Evolutionary conservation across 1,284 basidiomycete species (phyloP).

Genomic region (Xerocomus nothofagi): DNA sequence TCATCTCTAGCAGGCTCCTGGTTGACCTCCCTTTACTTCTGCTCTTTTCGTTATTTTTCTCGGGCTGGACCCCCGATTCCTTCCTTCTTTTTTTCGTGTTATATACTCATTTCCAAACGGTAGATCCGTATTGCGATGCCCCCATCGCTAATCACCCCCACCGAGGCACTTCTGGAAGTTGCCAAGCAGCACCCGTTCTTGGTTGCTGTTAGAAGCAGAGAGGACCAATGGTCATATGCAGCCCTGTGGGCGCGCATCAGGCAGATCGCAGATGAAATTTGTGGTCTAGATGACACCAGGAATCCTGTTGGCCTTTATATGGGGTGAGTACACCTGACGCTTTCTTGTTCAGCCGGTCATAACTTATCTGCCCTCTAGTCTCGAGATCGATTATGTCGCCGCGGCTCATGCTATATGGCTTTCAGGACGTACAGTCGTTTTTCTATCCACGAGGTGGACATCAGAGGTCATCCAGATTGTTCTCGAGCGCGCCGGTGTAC

Average conservation of each 20-base stretch:
- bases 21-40: slow-evolving; percentile 13
- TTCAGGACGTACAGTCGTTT: slow-evolving; percentile 30
- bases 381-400: slow-evolving; percentile 31
- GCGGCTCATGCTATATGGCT: slow-evolving; percentile 34
- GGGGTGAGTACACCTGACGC: slow-evolving; percentile 8
- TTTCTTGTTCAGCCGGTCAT: not conserved
- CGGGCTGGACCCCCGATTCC: slow-evolving; percentile 21
- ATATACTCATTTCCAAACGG: not conserved
- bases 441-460: slow-evolving; percentile 27
- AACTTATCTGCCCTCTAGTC: slow-evolving; percentile 13
- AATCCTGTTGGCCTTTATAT: slow-evolving; percentile 29
- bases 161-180: slow-evolving; percentile 33
- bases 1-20: slow-evolving; percentile 3
- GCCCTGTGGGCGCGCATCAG: slow-evolving; percentile 31
- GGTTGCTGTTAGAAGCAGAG: slow-evolving; percentile 21
- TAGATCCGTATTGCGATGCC: slow-evolving; percentile 12
- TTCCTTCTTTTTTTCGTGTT: not conserved
- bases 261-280: slow-evolving; percentile 25
- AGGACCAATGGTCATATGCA: slow-evolving; percentile 30
- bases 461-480: slow-evolving; percentile 21
- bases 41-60: slow-evolving; percentile 2
- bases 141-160: slow-evolving; percentile 24
- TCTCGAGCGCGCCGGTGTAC: slow-evolving; percentile 24
- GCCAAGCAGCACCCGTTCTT: slow-evolving; percentile 29
- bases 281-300: slow-evolving; percentile 22